These are phyloP conservation scores for Suillus placidus DNA, from an alignment of 768 basidiomycete species.

Conservation along the genomic window DNA sequence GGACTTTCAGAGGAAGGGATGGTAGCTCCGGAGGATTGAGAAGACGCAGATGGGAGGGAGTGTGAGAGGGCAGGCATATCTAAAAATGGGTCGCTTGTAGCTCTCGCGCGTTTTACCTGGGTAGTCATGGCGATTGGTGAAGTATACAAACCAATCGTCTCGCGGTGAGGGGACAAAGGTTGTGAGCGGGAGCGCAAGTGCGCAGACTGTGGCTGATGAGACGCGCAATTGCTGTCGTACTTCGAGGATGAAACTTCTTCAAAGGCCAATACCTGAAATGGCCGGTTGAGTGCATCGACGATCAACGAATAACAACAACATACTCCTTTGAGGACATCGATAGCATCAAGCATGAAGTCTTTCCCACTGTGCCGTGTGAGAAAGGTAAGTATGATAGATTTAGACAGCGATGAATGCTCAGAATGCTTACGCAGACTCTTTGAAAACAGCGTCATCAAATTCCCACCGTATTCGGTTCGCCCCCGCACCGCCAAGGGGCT, in stretches of 20 bases:
- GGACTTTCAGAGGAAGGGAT: constrained; percentile 35
- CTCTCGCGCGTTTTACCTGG: constrained; percentile 65
- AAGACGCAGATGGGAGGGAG: constrained; percentile 56
- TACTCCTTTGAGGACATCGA: constrained; percentile 89
- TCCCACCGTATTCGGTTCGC: constrained; percentile 79
- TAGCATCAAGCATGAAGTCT: constrained; percentile 92
- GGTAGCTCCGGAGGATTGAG: constrained; percentile 43
- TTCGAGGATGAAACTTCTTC: constrained; percentile 58
- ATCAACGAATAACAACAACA: constrained; percentile 33
- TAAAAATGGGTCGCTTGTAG: constrained; percentile 79
- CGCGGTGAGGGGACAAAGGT: constrained; percentile 43
- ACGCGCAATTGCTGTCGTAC: constrained; percentile 34
- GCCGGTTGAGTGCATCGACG: constrained; percentile 12
- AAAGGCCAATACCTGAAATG: constrained; percentile 63
- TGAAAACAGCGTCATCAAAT: constrained; percentile 92
- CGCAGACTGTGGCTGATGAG: constrained; percentile 41
- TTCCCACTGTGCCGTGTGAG: constrained; percentile 64
- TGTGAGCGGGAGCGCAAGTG: constrained; percentile 63
- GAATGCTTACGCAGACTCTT: constrained; percentile 84
- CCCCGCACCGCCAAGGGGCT: constrained; percentile 81
- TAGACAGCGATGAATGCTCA: constrained; percentile 14
- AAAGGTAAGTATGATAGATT: constrained; percentile 20
- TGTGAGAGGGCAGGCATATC: constrained; percentile 67
- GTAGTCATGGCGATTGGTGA: constrained; percentile 46
- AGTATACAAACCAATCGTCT: constrained; percentile 35